A percentile compares a stretch with the other conserved stretches of the same genome.
phyloP scores from a whole-genome alignment of 108 stramenopile genomes.

The Pseudonitzschia pungens region DNA sequence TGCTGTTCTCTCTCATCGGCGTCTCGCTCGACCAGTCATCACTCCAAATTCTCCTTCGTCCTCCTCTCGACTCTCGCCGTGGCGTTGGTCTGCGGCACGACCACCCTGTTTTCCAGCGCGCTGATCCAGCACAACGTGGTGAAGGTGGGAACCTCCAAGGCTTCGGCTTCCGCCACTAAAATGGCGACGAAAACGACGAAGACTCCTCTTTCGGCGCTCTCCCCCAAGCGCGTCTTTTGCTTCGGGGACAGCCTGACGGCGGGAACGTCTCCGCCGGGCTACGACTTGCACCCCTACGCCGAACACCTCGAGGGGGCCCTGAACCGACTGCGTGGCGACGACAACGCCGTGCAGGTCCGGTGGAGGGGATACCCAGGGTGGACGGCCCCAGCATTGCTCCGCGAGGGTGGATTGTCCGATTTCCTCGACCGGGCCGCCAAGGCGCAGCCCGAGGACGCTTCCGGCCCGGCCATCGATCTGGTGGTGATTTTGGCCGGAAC shows the following conservation, averaged over 20 bases:
- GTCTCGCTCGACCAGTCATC: no score
- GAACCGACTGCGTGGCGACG: not conserved
- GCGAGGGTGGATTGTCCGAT: not conserved
- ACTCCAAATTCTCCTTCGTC: no score
- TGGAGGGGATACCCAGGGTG: conserved; percentile 10
- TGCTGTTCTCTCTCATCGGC: no score
- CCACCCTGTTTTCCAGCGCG: no score
- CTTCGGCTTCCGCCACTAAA: no score
- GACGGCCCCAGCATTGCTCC: not conserved
- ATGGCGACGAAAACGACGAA: no score
- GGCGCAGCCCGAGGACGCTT: not conserved
- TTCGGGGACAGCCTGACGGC: conserved; percentile 14
- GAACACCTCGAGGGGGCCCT: not conserved
- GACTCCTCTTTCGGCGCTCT: no score
- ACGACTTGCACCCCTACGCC: not conserved
- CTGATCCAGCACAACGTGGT: no score
- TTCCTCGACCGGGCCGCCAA: not conserved
- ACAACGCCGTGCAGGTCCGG: not conserved
- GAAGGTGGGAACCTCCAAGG: no score
- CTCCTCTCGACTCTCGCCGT: no score
- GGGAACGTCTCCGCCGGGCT: not conserved
- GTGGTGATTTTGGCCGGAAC: conserved; percentile 1
- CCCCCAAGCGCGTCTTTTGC: not conserved
- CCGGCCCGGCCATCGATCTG: not conserved
- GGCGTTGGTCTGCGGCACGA: no score